Evolutionary conservation across 305 asterid species (phyloP), one percentile per base, ranked within the genome.

Genomic region (Fraxinus sp.): DNA sequence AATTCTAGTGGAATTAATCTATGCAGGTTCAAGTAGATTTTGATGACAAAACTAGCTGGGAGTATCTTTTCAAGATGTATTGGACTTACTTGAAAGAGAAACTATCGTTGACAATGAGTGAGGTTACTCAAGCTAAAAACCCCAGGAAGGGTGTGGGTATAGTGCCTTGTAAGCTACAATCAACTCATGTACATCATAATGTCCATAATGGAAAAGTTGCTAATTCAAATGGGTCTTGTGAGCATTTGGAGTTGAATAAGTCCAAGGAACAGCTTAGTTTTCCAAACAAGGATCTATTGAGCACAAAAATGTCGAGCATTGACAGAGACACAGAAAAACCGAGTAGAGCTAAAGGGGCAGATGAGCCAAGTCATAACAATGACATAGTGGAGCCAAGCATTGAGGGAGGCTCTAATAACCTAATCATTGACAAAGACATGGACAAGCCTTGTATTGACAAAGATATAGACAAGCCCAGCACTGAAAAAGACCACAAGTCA

Each of bases 11-110:
- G 55, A 72, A 71, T 84, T 79, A 22, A 83, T 75, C 77, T 52
- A 66, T 85, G 88, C 92, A 94, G 97, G 92, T 90, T 78, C 87
- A 90, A 86, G 97, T 95, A 79, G 97, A 95, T 92, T 95, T 95
- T 87, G 98, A 95, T 86, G 99, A 95, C 87, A 81, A 86, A 84
- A 83, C 78, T 39, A 94, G 98, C 91, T 95, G 97, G 96, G 99
- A 95, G 85, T 92, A 95, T 91, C 97, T 95, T 81, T 95, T 95
- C 91, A 94, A 95, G 88, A 88, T 92, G 77, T 95, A 95, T 79
- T 95, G 99, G 99, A 89, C 89, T 59, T 81, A 49, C 86, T 87
- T 95, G 85, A 94, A 92, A 81, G 91, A 89, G 80, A 90, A 90
- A 80, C 79, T 92, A 57, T 93, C 96, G 0, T 86, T 95, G 83